phyloP scores from a whole-genome alignment of 2,329 filamentous ascomycete species.

The Fusarium pseudocircinatum region DNA sequence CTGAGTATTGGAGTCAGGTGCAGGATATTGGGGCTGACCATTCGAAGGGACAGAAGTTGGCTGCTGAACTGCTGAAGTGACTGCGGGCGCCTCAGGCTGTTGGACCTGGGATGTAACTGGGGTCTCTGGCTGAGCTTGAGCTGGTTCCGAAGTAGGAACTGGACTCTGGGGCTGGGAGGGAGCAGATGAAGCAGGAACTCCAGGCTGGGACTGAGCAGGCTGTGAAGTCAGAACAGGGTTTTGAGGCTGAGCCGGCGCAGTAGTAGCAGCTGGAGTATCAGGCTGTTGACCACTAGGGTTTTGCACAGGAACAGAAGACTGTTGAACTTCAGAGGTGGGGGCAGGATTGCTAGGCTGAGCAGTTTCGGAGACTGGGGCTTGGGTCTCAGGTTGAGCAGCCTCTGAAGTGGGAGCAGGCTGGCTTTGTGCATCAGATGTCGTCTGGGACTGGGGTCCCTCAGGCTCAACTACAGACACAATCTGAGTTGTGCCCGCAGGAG shows the following conservation, averaged over 20 bases:
- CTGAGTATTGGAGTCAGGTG: slow-evolving; percentile 8
- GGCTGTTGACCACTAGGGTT: slow-evolving; percentile 11
- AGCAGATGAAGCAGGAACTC: not conserved
- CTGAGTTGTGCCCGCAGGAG: slow-evolving; percentile 17
- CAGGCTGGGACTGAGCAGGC: not conserved
- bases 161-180: not conserved
- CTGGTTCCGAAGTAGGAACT: not conserved
- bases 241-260: slow-evolving; percentile 1
- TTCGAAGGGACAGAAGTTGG: slow-evolving; percentile 13
- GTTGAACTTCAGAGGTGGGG: slow-evolving; percentile 10
- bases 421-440: slow-evolving; percentile 12
- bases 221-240: not conserved
- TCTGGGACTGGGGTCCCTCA: slow-evolving; percentile 1
- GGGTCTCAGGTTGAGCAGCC: slow-evolving; percentile 11
- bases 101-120: not conserved
- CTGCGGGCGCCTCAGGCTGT: not conserved
- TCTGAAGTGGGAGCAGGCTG: slow-evolving; percentile 21
- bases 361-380: slow-evolving; percentile 10
- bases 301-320: slow-evolving; percentile 15
- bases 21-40: not conserved
- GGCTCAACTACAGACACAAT: slow-evolving; percentile 34
- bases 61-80: slow-evolving; percentile 13
- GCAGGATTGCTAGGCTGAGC: slow-evolving; percentile 12
- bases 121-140: not conserved
- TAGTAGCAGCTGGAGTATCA: not conserved